Evolutionary conservation across 2,329 filamentous ascomycete genomes (phyloP), one percentile per base, ranked within the genome.

Genomic region (Talaromyces atroroseus): DNA sequence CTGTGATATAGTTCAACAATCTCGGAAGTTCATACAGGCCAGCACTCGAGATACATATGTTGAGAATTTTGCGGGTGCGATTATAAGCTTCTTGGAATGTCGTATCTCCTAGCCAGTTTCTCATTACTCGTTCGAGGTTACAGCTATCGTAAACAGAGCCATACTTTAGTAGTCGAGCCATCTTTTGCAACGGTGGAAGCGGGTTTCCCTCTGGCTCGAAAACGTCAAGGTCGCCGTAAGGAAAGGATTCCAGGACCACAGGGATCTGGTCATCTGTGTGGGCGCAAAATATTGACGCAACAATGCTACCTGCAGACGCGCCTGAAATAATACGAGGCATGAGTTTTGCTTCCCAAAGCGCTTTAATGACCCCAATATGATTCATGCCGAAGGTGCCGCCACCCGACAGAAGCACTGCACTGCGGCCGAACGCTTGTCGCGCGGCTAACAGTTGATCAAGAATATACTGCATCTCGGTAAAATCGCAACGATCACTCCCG

Each of bases 41-140:
- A 1, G 90, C 88, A 2, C 89, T 90, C 0, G 92, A 96, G 6
- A 97, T 92, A 58, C 89, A 92, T 38, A 97, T 96, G 69, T 96
- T 97, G 66, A 96, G 82, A 59, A 96, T 92, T 58, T 91, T 83
- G 26, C 90, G 83, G 0, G 92, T 96, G n/a, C 91, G 86, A 68
- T 96, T 95, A 75, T 96, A 96, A 0, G 91, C 90, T 72, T 97
- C 92, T 66, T 92, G 89, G 64, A 97, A 97, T 0, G 92, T 97
- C 65, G 96, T 87, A 64, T 96, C 89, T 38, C 91, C 91, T 7
- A 96, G 80, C 65, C 94, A 77, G 32, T 80, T 79, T 54, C 84
- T 83, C 89, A 97, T 94, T 5, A 95, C 90, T 48, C 86, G 81
- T 2, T 83, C 86, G 49, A 96, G 76, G 69, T 96, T 85, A 23